Conservation (phyloP, 164 flowering plant species). For the Macadamia tetraphylla region DNA sequence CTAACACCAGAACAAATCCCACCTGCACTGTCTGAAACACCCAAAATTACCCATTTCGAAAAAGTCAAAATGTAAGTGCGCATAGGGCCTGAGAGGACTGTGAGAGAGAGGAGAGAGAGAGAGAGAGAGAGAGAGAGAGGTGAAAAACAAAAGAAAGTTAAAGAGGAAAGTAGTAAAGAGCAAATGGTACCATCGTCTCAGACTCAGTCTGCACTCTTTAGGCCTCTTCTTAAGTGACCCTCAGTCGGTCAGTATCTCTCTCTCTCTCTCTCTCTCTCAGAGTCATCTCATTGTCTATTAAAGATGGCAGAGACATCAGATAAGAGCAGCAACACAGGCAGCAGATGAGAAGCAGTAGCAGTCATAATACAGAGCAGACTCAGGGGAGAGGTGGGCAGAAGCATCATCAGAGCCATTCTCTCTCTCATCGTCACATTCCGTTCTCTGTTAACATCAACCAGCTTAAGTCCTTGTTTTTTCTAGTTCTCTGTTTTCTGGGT, state of each 20-base stretch:
- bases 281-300: slow-evolving; percentile 18
- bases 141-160: neutral
- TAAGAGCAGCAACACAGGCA: slow-evolving; percentile 21
- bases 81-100: neutral
- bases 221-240: neutral
- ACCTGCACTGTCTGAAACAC: neutral
- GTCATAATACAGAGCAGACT: slow-evolving; percentile 32
- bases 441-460: neutral
- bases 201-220: neutral
- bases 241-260: neutral
- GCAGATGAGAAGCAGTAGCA: slow-evolving; percentile 23
- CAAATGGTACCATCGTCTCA: neutral
- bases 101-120: no score
- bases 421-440: slow-evolving; percentile 4
- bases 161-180: neutral
- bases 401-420: slow-evolving; percentile 13
- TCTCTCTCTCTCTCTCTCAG: slow-evolving; percentile 4
- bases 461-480: neutral
- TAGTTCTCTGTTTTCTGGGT: neutral
- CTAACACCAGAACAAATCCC: neutral
- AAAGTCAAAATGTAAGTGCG: slow-evolving; percentile 1
- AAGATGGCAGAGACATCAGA: slow-evolving; percentile 27
- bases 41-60: neutral
- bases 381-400: slow-evolving; percentile 17
- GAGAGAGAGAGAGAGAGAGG: neutral